These are phyloP conservation scores for Alternaria brassicicola DNA, from an alignment of 2,329 filamentous ascomycete genomes.

Conservation along the genomic window DNA sequence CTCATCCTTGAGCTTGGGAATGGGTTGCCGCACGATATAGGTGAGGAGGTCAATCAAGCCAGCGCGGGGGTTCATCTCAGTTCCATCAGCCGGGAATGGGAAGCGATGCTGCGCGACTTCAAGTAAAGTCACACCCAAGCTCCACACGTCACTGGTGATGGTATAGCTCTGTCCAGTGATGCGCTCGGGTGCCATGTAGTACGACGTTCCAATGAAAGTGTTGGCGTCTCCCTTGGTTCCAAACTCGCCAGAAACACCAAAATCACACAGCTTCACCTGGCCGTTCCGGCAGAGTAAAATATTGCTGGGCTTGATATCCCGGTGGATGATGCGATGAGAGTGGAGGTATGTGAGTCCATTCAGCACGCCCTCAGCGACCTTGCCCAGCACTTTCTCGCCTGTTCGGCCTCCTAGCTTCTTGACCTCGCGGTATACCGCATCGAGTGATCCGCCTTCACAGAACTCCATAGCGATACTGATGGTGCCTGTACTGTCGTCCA, in stretches of 20 bases:
- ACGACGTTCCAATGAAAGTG: slow-evolving; percentile 97
- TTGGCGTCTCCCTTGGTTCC: slow-evolving; percentile 98
- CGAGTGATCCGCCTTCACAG: slow-evolving; percentile 93
- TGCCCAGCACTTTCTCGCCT: slow-evolving; percentile 95
- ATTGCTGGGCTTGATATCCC: slow-evolving; percentile 98
- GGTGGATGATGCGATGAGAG: slow-evolving; percentile 94
- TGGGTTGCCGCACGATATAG: slow-evolving; percentile 94
- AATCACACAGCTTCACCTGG: slow-evolving; percentile 97
- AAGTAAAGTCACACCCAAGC: slow-evolving; percentile 92
- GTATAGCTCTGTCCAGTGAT: slow-evolving; percentile 98
- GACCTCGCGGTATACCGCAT: slow-evolving; percentile 97
- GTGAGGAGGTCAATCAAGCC: slow-evolving; percentile 94
- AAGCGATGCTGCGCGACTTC: slow-evolving; percentile 99
- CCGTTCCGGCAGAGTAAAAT: slow-evolving; percentile 87
- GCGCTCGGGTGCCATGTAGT: slow-evolving; percentile 98
- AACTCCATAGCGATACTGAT: slow-evolving; percentile 99
- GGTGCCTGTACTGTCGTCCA: slow-evolving; percentile 92
- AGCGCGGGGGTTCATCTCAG: slow-evolving; percentile 90
- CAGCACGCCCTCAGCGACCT: slow-evolving; percentile 93
- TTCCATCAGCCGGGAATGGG: slow-evolving; percentile 95
- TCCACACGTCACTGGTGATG: slow-evolving; percentile 99
- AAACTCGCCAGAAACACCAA: slow-evolving; percentile 96
- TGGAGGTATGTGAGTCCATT: slow-evolving; percentile 94
- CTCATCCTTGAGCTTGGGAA: slow-evolving; percentile 95
- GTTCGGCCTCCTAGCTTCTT: slow-evolving; percentile 93